A percentile compares a stretch with the other conserved stretches of the same genome.
phyloP scores from a whole-genome alignment of 2,329 filamentous ascomycete genomes.

The Didymella lethalis region DNA sequence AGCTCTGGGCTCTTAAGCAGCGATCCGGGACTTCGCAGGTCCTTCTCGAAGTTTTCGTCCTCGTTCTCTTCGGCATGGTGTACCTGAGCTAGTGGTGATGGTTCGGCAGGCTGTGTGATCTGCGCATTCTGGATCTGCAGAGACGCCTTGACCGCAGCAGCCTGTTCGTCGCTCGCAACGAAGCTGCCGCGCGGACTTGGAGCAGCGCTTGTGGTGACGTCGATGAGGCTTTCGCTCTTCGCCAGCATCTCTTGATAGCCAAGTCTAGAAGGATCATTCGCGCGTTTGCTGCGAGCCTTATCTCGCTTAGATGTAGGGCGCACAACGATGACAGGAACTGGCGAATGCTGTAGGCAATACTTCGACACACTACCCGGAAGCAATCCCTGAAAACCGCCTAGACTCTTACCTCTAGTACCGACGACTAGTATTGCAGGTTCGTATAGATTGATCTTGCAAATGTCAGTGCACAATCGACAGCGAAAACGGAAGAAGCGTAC shows the following conservation, averaged over 20 bases:
- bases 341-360: conserved; percentile 92
- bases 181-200: conserved; percentile 55
- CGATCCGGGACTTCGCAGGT: conserved; percentile 42
- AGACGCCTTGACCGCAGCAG: conserved; percentile 26
- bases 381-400: conserved; percentile 85
- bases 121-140: conserved; percentile 50
- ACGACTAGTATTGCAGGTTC: conserved; percentile 91
- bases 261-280: conserved; percentile 76
- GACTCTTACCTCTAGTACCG: conserved; percentile 82
- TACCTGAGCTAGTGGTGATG: conserved; percentile 45
- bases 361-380: conserved; percentile 91
- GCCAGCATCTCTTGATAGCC: conserved; percentile 81
- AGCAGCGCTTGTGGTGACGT: conserved; percentile 46
- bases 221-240: conserved; percentile 66
- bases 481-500: conserved; percentile 56
- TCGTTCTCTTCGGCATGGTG: conserved; percentile 34
- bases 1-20: conserved; percentile 53
- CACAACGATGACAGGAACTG: conserved; percentile 91
- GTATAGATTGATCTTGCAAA: conserved; percentile 80
- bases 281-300: conserved; percentile 88
- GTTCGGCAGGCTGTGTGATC: conserved; percentile 55
- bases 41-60: conserved; percentile 31
- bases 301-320: conserved; percentile 85
- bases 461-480: conserved; percentile 15
- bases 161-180: conserved; percentile 48